These are phyloP conservation scores for Chrysoporthe cubensis DNA, from an alignment of 2,329 filamentous ascomycete genomes.

Conservation along the genomic window DNA sequence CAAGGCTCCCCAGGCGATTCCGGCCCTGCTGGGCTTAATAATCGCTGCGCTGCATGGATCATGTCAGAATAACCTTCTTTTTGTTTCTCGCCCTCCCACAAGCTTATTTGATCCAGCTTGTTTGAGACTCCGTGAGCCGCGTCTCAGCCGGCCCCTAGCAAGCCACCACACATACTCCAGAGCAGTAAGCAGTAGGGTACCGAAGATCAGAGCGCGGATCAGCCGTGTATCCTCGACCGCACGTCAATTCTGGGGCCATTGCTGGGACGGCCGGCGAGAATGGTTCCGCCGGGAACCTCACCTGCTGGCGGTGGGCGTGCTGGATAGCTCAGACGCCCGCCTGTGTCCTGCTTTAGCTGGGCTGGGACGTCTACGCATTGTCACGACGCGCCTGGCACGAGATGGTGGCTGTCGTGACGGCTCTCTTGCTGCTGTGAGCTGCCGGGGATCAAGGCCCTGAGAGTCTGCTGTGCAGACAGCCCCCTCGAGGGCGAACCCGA, in stretches of 20 bases:
- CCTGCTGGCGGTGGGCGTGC: neutral
- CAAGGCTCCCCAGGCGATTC: conserved; percentile 20
- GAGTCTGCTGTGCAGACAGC: neutral
- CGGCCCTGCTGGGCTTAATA: neutral
- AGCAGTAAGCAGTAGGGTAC: conserved; percentile 13
- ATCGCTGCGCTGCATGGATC: conserved; percentile 32
- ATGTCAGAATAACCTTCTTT: conserved; percentile 40
- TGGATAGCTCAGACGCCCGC: neutral
- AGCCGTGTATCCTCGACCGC: neutral
- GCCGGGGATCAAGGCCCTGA: neutral
- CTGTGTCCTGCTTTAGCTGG: neutral
- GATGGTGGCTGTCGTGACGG: neutral
- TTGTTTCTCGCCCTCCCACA: conserved; percentile 28
- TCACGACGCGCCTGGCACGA: neutral
- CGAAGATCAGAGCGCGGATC: conserved; percentile 21
- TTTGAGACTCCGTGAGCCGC: conserved; percentile 25
- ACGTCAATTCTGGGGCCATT: neutral
- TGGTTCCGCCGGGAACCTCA: neutral
- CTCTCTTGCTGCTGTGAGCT: neutral
- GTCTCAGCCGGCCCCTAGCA: conserved; percentile 24
- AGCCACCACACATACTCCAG: neutral
- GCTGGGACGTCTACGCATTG: neutral
- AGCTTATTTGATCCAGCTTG: conserved; percentile 21
- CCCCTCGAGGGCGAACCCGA: neutral
- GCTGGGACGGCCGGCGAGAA: neutral